These are phyloP conservation scores for Gossypioides kirkii DNA, from an alignment of 345 rosid species.

Conservation along the genomic window DNA sequence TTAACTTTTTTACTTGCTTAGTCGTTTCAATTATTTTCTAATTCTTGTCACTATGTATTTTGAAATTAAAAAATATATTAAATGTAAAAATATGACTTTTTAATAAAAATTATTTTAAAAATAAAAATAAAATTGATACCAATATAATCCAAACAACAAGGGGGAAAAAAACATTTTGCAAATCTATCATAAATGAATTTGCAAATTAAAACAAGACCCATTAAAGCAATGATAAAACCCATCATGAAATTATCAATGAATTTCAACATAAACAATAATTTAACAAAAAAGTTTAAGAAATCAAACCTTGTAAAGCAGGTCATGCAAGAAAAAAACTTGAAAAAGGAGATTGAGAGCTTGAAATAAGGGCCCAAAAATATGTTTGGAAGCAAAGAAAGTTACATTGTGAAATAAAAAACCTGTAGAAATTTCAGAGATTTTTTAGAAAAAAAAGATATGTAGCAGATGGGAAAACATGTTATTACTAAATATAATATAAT, in stretches of 20 bases:
- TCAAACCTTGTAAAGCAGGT: neutral
- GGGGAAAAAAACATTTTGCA: too few relatives aligned
- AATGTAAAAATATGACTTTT: too few relatives aligned
- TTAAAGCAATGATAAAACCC: neutral
- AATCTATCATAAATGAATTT: too few relatives aligned
- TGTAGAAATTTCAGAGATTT: constrained; percentile 5
- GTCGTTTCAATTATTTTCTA: too few relatives aligned
- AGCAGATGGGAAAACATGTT: constrained; percentile 20
- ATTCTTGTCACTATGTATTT: too few relatives aligned
- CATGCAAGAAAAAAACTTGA: neutral
- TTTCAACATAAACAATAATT: neutral
- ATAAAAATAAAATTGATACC: too few relatives aligned
- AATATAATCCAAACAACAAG: neutral
- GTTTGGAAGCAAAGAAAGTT: constrained; percentile 27
- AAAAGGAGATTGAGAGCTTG: too few relatives aligned
- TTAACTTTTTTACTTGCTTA: too few relatives aligned
- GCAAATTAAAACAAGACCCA: neutral
- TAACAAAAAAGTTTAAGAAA: neutral
- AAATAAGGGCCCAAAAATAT: neutral
- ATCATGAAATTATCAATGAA: neutral
- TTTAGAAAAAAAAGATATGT: neutral
- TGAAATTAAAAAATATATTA: too few relatives aligned
- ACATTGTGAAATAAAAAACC: neutral
- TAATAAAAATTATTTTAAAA: too few relatives aligned
- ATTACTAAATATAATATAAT: constrained; percentile 1